Conservation (phyloP, 495 filamentous ascomycete species). For the Apiosordaria backusii region DNA sequence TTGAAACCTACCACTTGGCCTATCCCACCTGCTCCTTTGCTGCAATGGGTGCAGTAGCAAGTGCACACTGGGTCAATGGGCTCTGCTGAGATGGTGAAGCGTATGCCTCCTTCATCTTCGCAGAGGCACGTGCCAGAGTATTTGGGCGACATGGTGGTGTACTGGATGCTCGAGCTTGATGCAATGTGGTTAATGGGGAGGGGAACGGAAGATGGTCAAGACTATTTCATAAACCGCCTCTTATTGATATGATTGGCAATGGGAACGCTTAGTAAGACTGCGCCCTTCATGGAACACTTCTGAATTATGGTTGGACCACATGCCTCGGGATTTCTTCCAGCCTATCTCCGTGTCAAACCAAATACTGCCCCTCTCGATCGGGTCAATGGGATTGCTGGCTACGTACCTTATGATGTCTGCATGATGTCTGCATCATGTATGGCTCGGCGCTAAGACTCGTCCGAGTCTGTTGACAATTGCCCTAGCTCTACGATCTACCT, state of each 20-base stretch:
- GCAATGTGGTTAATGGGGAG: neutral
- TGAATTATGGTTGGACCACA: neutral
- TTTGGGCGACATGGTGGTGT: neutral
- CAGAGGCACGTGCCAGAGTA: slow-evolving; percentile 11
- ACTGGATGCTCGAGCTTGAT: neutral
- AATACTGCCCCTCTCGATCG: neutral
- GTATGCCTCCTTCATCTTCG: slow-evolving; percentile 5
- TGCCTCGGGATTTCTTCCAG: neutral
- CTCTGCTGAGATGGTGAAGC: slow-evolving; percentile 5
- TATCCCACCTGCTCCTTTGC: slow-evolving; percentile 6
- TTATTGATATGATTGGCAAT: neutral
- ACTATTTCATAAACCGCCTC: neutral
- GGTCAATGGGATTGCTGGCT: neutral
- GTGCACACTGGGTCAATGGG: neutral
- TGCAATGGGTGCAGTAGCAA: slow-evolving; percentile 9
- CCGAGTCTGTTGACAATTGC: no score
- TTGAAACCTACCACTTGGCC: slow-evolving; percentile 4
- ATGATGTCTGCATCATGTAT: neutral
- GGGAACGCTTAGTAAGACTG: neutral
- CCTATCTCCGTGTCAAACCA: neutral
- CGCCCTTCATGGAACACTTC: neutral
- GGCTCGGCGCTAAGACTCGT: neutral
- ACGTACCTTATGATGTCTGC: neutral
- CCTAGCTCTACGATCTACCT: no score
- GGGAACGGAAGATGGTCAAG: no score